These are phyloP conservation scores for Tricladium varicosporioides DNA, from an alignment of 2,329 filamentous ascomycete species.

Conservation along the genomic window DNA sequence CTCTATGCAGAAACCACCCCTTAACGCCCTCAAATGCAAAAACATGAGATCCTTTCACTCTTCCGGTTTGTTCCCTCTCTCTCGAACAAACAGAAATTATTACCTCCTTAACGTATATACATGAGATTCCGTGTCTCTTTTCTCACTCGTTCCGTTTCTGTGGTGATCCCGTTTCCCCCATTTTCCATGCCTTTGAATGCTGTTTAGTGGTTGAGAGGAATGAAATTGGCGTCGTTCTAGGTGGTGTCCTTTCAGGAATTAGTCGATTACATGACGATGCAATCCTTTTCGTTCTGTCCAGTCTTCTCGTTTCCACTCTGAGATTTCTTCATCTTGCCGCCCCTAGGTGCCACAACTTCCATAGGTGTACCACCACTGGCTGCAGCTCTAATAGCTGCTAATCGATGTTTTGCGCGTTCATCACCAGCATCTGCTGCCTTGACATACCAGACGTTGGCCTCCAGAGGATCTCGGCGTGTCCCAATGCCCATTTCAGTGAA, in stretches of 20 bases:
- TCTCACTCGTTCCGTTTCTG: background rate
- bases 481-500: conserved; percentile 99
- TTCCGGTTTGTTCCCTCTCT: background rate
- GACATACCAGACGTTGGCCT: conserved; percentile 98
- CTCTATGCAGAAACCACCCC: background rate
- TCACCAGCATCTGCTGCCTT: conserved; percentile 91
- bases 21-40: background rate
- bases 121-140: background rate
- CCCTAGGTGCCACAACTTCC: conserved; percentile 30
- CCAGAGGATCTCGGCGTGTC: conserved; percentile 87
- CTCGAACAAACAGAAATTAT: background rate
- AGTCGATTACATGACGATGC: conserved; percentile 26
- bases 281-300: conserved; percentile 27
- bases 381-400: conserved; percentile 83
- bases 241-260: no score
- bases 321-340: conserved; percentile 31
- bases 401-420: conserved; percentile 80
- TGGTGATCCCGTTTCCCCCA: background rate
- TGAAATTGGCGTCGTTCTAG: no score
- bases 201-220: background rate
- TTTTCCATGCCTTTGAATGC: background rate
- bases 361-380: conserved; percentile 48
- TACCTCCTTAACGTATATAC: conserved; percentile 1
- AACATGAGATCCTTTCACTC: background rate
- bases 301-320: conserved; percentile 23